Conservation (phyloP, 2,329 filamentous ascomycete species). For the Diaporthe aspalathi region DNA sequence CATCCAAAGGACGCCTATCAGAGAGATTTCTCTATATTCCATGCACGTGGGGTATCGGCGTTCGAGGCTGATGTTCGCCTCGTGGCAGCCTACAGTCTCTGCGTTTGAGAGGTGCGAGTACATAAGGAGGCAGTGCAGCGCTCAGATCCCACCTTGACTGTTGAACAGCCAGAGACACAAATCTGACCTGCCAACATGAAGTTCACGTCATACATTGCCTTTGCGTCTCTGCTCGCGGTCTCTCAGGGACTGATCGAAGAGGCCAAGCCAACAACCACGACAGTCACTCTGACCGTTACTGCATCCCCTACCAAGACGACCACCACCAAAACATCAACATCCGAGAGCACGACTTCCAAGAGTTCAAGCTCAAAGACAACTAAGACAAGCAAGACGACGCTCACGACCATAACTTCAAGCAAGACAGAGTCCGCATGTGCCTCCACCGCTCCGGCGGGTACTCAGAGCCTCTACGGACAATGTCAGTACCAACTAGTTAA, state of each 20-base stretch:
- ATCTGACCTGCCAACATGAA: background rate
- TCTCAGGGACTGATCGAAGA: background rate
- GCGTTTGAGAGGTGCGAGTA: background rate
- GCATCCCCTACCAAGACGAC: background rate
- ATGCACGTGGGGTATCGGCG: background rate
- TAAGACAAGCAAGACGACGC: background rate
- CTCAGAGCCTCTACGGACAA: constrained; percentile 8
- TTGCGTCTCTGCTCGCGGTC: background rate
- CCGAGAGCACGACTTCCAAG: background rate
- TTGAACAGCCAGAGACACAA: background rate
- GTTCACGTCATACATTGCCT: background rate
- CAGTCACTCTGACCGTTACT: constrained; percentile 10
- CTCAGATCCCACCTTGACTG: background rate
- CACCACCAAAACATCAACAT: background rate
- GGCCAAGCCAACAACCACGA: constrained; percentile 1
- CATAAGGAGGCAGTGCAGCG: background rate
- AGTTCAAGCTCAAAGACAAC: background rate
- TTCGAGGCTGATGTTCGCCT: background rate
- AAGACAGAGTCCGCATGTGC: background rate
- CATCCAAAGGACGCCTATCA: background rate
- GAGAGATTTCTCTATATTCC: background rate
- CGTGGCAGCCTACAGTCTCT: background rate
- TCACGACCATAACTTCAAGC: background rate
- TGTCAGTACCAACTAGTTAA: background rate
- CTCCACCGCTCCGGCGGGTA: background rate